Base-by-base conservation (phyloP, 306 rosid genomes). In the Vigna mungo region DNA sequence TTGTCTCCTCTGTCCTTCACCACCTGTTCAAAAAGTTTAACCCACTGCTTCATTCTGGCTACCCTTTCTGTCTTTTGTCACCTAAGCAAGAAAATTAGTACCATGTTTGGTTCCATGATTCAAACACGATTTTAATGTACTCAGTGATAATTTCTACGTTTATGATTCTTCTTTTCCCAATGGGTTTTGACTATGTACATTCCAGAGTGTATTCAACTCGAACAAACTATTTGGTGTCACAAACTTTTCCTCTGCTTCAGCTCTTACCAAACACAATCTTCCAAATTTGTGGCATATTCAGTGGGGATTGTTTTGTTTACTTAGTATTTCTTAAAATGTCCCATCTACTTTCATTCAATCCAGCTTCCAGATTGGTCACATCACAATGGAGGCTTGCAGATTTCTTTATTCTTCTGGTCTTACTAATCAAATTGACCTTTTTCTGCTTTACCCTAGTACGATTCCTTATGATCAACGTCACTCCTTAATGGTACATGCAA, bases 351-450 rank as follows among this genome's bases (percentile, higher is more conserved):
- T 18, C 32, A 9, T 17, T 64, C 18, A 3, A 39, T 64, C 30
- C 5, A 4, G 49, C 51, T 64, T 62, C 68, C 32, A 60, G 39
- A 60, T 60, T 63, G 47, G 70, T 39, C 11, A 64, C 27, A 39
- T 64, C 27, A 64, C 51, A 37, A 32, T 20, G 46, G 21, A 37
- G 12, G 7, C 11, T 72, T 12, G 67, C 54, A 63, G 47, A 37
- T 70, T 59, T 71, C 54, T 51, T 79, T 60, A 62, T 62, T 72
- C 60, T 62, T 79, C 51, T n/a, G 54, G 14, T 58, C 68, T 54
- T 53, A 27, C 43, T 27, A 53, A 18, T 44, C 54, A 48, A 58
- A 52, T 60, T 69, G 80, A 58, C 68, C 84, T 68, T 41, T 41
- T 70, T 58, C 6, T 75, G 68, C 11, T 20, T 54, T 51, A 23